phyloP scores from a whole-genome alignment of 1,139 yeast species.

The Geotrichum macrosporum region DNA sequence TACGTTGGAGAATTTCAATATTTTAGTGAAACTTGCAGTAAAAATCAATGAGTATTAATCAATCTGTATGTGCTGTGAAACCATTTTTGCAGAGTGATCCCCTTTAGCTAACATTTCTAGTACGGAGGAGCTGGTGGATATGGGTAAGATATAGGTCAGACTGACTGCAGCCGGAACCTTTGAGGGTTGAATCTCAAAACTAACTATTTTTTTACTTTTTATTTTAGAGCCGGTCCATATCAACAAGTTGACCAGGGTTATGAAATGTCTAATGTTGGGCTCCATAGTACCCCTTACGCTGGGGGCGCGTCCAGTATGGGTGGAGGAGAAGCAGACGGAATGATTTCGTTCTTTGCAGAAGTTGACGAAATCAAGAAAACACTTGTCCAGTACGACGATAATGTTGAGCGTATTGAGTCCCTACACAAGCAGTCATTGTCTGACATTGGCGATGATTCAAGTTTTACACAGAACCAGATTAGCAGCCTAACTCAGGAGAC shows the following conservation, averaged over 20 bases:
- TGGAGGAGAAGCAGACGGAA: constrained; percentile 40
- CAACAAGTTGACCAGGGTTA: constrained; percentile 11
- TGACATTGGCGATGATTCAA: constrained; percentile 73
- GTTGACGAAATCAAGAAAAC: constrained; percentile 76
- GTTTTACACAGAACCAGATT: constrained; percentile 67
- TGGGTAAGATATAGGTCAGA: too few species aligned
- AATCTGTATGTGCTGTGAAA: too few species aligned
- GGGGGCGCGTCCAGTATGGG: constrained; percentile 1
- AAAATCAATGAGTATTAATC: too few species aligned
- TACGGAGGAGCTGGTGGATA: too few species aligned
- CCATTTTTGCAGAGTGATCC: too few species aligned
- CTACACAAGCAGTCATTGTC: constrained; percentile 78
- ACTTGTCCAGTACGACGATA: constrained; percentile 71
- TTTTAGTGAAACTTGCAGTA: too few species aligned
- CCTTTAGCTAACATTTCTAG: too few species aligned
- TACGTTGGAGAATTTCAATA: too few species aligned
- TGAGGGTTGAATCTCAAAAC: too few species aligned
- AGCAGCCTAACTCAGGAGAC: constrained; percentile 77
- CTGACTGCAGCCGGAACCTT: too few species aligned
- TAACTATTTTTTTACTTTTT: too few species aligned
- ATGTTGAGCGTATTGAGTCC: constrained; percentile 72
- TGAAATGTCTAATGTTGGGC: constrained; percentile 10
- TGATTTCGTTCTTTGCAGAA: constrained; percentile 74
- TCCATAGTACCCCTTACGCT: constrained; percentile 2
- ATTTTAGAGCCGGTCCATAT: too few species aligned